Evolutionary conservation across 192 early-diverging fungal genomes (phyloP), one percentile per base, ranked within the genome.

Genomic region (Entomortierella chlamydospora): DNA sequence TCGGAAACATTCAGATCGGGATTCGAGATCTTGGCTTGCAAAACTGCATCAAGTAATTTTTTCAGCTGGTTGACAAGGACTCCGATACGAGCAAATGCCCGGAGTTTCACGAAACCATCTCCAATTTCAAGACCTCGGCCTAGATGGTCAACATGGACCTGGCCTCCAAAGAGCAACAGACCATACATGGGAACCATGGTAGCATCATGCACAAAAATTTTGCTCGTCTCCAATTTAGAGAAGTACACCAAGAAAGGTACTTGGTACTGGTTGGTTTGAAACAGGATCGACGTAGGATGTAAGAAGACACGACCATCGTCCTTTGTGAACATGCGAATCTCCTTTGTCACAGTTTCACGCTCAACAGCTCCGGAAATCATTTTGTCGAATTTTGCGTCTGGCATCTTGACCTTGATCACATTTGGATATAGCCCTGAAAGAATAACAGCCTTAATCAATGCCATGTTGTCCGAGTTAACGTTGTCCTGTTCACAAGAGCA

Each of bases 391-490:
- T 88, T 91, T 34, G 88, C 85, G 41, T 88, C 86, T 1, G 96
- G 96, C 59, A 91, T 64, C 22, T 85, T 81, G 31, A 97, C 85
- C 23, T 88, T 84, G 28, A 88, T 93, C 56, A 95, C 80, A 62
- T 94, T 93, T 0, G 95, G 95, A 60, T 92, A 94, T 50, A 97
- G 68, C 12, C 95, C 96, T 33, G 94, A 94, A 34, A 93, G 82
- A 10, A 97, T 52, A 18, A 92, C 85, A 1, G 90, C 86, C 60
- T 93, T 93, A 28, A 96, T 78, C 13, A 97, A 70, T 43, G 85
- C 83, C 41, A 71, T 80, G 18, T 89, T 83, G 0, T 84, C 67
- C 7, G 90, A 76, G 68, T 93, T 83, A 1, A 49, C 52, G 71
- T 91, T 92, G 39, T 83, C 78, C 20, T 73, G 13, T 8, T 78